These are phyloP conservation scores for Pyronema domesticum DNA, from an alignment of 495 filamentous ascomycete species.

Conservation along the genomic window DNA sequence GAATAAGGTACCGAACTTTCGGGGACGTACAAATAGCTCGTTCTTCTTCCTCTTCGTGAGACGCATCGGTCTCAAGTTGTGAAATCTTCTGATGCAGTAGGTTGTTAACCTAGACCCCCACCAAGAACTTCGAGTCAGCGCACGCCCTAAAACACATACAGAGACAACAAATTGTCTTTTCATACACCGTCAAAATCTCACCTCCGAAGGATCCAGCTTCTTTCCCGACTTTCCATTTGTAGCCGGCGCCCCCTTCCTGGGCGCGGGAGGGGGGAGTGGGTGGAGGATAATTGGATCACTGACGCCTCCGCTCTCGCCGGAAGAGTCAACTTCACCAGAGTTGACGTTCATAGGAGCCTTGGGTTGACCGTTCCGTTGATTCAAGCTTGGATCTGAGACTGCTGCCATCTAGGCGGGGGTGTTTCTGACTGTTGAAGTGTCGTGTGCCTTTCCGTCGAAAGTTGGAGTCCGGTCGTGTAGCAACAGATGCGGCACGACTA, in stretches of 20 bases:
- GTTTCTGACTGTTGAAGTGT: not conserved
- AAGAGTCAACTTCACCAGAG: slow-evolving; percentile 5
- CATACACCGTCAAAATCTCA: slow-evolving; percentile 20
- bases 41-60: slow-evolving; percentile 88
- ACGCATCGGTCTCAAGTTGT: slow-evolving; percentile 80
- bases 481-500: too few species aligned
- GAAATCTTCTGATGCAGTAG: slow-evolving; percentile 83
- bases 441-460: not conserved
- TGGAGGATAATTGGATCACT: slow-evolving; percentile 23
- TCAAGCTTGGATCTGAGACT: slow-evolving; percentile 12
- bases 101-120: slow-evolving; percentile 52
- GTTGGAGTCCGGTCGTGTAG: too few species aligned
- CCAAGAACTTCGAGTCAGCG: not conserved
- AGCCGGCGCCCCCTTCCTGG: slow-evolving; percentile 13
- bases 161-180: slow-evolving; percentile 21
- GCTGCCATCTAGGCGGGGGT: slow-evolving; percentile 13
- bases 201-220: slow-evolving; percentile 24
- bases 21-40: slow-evolving; percentile 70
- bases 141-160: not conserved
- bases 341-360: not conserved
- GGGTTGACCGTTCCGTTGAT: slow-evolving; percentile 9
- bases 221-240: slow-evolving; percentile 25
- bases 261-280: slow-evolving; percentile 8
- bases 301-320: not conserved
- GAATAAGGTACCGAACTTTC: not conserved